Conservation (phyloP, 345 rosid species). For the Populus pruinosa region DNA sequence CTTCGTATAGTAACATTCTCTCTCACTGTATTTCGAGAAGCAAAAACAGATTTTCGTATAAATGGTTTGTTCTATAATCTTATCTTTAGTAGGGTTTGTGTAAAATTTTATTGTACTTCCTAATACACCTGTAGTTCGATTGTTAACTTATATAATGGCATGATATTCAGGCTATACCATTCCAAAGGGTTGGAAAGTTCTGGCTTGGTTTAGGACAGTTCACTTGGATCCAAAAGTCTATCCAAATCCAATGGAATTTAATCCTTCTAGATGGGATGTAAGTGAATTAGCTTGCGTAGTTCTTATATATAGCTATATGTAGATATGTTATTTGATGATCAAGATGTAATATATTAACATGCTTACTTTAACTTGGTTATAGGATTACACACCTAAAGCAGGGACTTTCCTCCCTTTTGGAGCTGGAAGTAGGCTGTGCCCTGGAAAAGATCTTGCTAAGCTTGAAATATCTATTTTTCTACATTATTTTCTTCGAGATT, state of each 20-base stretch:
- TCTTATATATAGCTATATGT: background rate
- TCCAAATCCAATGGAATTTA: conserved; percentile 33
- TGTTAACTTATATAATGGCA: no score
- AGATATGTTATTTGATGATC: no score
- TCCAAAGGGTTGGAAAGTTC: conserved; percentile 59
- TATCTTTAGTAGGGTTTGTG: no score
- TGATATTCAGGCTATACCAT: conserved; percentile 36
- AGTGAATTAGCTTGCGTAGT: background rate
- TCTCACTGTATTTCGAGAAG: conserved; percentile 21
- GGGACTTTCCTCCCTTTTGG: conserved; percentile 56
- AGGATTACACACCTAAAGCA: conserved; percentile 35
- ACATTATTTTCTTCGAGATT: conserved; percentile 48
- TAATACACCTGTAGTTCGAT: no score
- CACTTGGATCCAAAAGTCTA: conserved; percentile 42
- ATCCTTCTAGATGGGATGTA: conserved; percentile 54
- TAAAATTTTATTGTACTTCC: no score
- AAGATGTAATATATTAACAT: background rate
- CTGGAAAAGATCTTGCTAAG: conserved; percentile 51
- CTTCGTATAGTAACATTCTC: conserved; percentile 21
- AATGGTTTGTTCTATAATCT: conserved; percentile 2
- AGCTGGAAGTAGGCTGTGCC: conserved; percentile 46
- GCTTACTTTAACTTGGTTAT: background rate
- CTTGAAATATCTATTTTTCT: conserved; percentile 46
- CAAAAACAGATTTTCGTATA: conserved; percentile 22
- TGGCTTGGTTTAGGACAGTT: conserved; percentile 46